Evolutionary conservation across 2,329 filamentous ascomycete species (phyloP).

Genomic region (Alternaria sp.): DNA sequence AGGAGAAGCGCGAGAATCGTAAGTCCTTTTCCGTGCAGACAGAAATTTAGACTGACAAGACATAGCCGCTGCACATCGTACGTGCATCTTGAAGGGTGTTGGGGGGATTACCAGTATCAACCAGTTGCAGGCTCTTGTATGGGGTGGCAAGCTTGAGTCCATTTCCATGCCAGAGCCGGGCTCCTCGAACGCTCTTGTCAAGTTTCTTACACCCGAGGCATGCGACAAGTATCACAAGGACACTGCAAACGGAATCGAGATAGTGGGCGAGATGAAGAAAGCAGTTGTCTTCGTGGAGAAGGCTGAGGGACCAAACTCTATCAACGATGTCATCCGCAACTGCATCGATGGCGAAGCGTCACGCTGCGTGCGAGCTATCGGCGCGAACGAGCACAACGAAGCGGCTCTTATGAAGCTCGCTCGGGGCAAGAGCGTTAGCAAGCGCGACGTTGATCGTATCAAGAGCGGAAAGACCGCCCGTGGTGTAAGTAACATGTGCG

Average conservation of each 20-base stretch:
- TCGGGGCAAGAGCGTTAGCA: constrained; percentile 37
- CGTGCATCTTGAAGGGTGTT: constrained; percentile 37
- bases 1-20: constrained; percentile 40
- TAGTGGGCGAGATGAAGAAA: constrained; percentile 25
- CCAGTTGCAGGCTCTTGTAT: constrained; percentile 44
- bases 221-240: constrained; percentile 42
- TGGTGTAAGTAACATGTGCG: constrained; percentile 45
- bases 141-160: constrained; percentile 46
- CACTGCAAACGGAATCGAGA: constrained; percentile 44
- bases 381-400: constrained; percentile 50
- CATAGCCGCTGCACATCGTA: constrained; percentile 29
- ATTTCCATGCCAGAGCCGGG: constrained; percentile 34
- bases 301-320: constrained; percentile 31
- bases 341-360: constrained; percentile 51
- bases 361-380: constrained; percentile 54
- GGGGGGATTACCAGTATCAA: constrained; percentile 28
- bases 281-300: constrained; percentile 38
- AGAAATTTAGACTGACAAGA: constrained; percentile 7
- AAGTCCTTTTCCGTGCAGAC: constrained; percentile 1
- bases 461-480: constrained; percentile 48
- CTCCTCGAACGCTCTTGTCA: constrained; percentile 33
- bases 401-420: constrained; percentile 48
- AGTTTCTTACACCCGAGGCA: constrained; percentile 42
- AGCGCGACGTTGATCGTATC: constrained; percentile 55
- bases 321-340: constrained; percentile 51